Percentiles rank a stretch among this genome's conserved stretches.
phyloP scores from a whole-genome alignment of 2,329 filamentous ascomycete genomes.

The Aspergillus terreus region DNA sequence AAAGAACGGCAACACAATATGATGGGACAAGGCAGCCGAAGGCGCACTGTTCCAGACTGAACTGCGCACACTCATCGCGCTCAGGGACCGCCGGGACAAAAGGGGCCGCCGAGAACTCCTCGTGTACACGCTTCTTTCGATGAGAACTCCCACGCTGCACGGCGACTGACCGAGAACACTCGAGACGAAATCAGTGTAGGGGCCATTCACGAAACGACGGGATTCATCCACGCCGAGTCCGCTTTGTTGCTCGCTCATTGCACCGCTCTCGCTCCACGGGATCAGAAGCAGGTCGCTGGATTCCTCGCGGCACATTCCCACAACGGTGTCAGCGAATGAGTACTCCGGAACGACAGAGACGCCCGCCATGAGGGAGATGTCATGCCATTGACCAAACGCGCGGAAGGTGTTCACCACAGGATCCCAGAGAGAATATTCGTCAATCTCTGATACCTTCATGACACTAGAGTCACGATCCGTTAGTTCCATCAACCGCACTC shows the following conservation, averaged over 20 bases:
- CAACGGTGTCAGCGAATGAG: conserved; percentile 74
- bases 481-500: conserved; percentile 79
- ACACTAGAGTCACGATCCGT: conserved; percentile 92
- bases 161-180: conserved; percentile 60
- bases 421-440: conserved; percentile 69
- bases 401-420: conserved; percentile 89
- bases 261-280: conserved; percentile 84
- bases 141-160: conserved; percentile 72
- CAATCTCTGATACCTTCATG: conserved; percentile 84
- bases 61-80: conserved; percentile 59
- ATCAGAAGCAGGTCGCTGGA: conserved; percentile 72
- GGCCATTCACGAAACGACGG: conserved; percentile 55
- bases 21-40: conserved; percentile 66
- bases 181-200: conserved; percentile 72
- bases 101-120: conserved; percentile 17
- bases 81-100: conserved; percentile 44
- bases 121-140: conserved; percentile 65
- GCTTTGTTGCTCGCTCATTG: conserved; percentile 62
- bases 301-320: conserved; percentile 66
- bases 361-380: conserved; percentile 76
- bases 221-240: conserved; percentile 50
- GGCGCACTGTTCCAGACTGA: conserved; percentile 54
- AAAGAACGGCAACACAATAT: conserved; percentile 83
- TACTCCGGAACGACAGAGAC: conserved; percentile 74
- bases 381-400: conserved; percentile 79